A percentile compares a stretch with the other conserved stretches of the same genome.
Evolutionary conservation across 306 rosid genomes (phyloP).

Genomic region (Dryas drummondii): DNA sequence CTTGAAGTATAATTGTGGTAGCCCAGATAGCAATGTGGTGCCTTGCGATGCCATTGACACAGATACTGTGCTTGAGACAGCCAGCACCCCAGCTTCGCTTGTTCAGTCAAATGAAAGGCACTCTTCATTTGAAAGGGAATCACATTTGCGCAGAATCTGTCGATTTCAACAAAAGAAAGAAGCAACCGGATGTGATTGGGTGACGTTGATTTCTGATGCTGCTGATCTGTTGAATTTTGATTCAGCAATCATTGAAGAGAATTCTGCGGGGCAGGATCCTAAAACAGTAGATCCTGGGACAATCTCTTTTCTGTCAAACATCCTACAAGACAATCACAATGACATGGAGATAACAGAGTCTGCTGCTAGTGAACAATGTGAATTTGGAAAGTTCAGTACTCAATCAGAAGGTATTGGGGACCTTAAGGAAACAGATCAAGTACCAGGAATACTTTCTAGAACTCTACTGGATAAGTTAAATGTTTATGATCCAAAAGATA

Average conservation of each 20-base stretch:
- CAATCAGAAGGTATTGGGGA: constrained; percentile 15
- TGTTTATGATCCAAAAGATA: constrained; percentile 11
- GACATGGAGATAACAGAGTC: background rate
- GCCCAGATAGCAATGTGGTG: constrained; percentile 16
- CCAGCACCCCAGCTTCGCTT: background rate
- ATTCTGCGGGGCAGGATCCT: constrained; percentile 4
- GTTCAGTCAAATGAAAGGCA: constrained; percentile 19
- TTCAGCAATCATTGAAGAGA: constrained; percentile 16
- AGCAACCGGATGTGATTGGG: constrained; percentile 21
- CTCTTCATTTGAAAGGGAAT: constrained; percentile 24
- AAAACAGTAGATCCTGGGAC: constrained; percentile 26
- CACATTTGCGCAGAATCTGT: constrained; percentile 16
- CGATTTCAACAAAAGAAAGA: constrained; percentile 15
- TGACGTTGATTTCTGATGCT: constrained; percentile 15
- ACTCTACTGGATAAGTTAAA: constrained; percentile 16
- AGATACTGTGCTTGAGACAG: no score
- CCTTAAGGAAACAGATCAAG: constrained; percentile 15
- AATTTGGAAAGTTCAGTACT: constrained; percentile 1
- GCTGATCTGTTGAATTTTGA: constrained; percentile 20
- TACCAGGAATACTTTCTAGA: constrained; percentile 6
- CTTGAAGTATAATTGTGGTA: constrained; percentile 31
- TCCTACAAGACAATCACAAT: constrained; percentile 23
- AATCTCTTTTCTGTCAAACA: constrained; percentile 23
- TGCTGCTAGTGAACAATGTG: constrained; percentile 9
- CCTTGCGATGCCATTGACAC: constrained; percentile 1